These are phyloP conservation scores for Jamesozyma gamospora DNA, from an alignment of 805 yeast species.

Conservation along the genomic window DNA sequence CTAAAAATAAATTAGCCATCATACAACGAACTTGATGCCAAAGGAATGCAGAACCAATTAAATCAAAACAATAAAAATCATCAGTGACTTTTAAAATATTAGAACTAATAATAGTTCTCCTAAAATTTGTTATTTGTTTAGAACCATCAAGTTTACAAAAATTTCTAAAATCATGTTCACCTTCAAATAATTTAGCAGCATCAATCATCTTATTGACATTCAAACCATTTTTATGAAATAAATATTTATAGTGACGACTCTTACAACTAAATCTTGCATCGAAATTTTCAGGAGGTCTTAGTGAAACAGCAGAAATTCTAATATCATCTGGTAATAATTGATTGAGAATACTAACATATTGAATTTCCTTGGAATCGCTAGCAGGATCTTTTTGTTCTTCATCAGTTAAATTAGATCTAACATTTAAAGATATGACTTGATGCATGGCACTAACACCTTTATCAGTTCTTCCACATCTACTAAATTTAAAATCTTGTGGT, in stretches of 20 bases:
- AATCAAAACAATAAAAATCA: conserved; percentile 57
- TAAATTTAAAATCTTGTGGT: conserved; percentile 58
- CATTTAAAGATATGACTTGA: conserved; percentile 75
- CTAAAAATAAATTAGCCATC: conserved; percentile 71
- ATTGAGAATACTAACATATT: conserved; percentile 67
- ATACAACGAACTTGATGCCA: conserved; percentile 98
- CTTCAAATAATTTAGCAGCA: conserved; percentile 52
- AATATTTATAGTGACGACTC: conserved; percentile 78
- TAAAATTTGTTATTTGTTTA: conserved; percentile 76
- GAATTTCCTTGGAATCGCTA: conserved; percentile 60
- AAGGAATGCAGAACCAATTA: conserved; percentile 80
- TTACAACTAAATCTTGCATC: conserved; percentile 90
- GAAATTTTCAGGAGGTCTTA: conserved; percentile 73
- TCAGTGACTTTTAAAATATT: conserved; percentile 33
- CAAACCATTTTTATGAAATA: conserved; percentile 49
- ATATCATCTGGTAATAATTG: conserved; percentile 74
- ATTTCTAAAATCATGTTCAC: conserved; percentile 85
- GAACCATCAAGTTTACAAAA: conserved; percentile 92
- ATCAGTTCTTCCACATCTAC: conserved; percentile 92
- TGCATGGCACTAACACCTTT: conserved; percentile 96
- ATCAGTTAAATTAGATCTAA: conserved; percentile 54
- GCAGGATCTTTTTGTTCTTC: conserved; percentile 52
- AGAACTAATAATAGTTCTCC: conserved; percentile 50
- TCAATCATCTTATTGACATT: conserved; percentile 57
- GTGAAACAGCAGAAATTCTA: conserved; percentile 66